Base-by-base conservation (phyloP, 192 early-diverging fungal species). In the Spizellomyces punctatus region DNA sequence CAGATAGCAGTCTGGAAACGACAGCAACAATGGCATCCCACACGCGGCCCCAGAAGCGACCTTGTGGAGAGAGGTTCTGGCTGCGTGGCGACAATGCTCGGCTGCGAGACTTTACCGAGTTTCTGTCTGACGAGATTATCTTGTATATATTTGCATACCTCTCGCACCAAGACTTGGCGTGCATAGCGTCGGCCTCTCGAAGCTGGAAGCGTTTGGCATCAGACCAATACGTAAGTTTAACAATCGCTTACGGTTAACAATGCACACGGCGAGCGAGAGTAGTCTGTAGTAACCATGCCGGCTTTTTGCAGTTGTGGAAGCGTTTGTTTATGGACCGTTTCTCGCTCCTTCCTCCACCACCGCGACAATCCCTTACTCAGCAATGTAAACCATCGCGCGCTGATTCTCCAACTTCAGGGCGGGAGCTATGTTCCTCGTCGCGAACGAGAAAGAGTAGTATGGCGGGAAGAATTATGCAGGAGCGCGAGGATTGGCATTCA, bases 101-200 rank as follows among this genome's bases (percentile, higher is more conserved):
- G 17, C 12, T 0, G 50, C 17, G 14, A 54, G 64, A 65, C 64
- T 65, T 43, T n/a, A 52, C 47, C 4, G 16, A 43, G 12, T 16
- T 50, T 16, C 12, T 83, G 12, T 85, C 84, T n/a, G 78, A 85
- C 19, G 84, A 85, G 64, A 14, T 85, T 6, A 62, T 79, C 12
- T 56, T 85, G 1, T 72, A 78, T 61, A 71, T 85, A 19, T 77
- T 85, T 55, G 55, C 64, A 17, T 78, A 80, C 56, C 60, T 85
- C 8, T 61, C 68, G 16, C 74, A 79, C 43, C 61, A 58, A 46
- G 82, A 83, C 58, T 70, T 85, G 9, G 75, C 68, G 49, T 69
- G 63, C 14, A 75, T 76, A 56, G 63, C 74, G 8, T 50, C 49
- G 58, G 80, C 78, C 16, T 80, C 75, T 14, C 16, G 62, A n/a